phyloP scores from a whole-genome alignment of 2,329 filamentous ascomycete species.

The Colletotrichum liaoningense region DNA sequence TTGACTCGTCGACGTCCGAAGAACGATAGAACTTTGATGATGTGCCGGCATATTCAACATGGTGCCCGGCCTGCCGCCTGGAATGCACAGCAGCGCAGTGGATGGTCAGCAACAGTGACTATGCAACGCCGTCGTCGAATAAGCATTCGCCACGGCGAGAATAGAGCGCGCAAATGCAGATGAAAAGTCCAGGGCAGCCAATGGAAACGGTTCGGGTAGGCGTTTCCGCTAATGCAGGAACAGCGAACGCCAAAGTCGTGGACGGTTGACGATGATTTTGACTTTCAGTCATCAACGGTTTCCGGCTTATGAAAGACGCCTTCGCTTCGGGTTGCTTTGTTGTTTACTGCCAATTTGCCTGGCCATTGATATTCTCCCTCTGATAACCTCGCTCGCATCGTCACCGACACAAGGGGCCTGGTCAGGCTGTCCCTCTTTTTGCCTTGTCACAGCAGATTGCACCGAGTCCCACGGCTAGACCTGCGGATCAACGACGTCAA shows the following conservation, averaged over 20 bases:
- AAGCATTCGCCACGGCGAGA: constrained; percentile 25
- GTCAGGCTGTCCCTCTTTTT: background rate
- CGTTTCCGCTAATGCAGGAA: constrained; percentile 34
- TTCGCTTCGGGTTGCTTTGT: background rate
- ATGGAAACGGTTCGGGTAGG: constrained; percentile 14
- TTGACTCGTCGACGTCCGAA: background rate
- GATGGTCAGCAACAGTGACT: background rate
- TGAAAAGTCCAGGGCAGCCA: background rate
- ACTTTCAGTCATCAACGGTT: background rate
- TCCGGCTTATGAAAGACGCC: background rate
- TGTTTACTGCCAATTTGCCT: background rate
- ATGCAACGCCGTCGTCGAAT: constrained; percentile 16
- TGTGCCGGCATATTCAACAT: constrained; percentile 11
- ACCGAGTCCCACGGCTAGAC: constrained; percentile 15
- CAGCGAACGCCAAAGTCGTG: constrained; percentile 22
- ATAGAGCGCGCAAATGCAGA: constrained; percentile 18
- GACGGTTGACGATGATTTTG: background rate
- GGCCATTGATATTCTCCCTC: background rate
- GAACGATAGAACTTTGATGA: background rate
- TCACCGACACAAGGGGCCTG: background rate
- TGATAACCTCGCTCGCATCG: background rate
- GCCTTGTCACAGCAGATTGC: constrained; percentile 7
- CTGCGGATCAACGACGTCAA: constrained; percentile 19
- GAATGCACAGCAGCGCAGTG: background rate
- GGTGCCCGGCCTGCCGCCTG: background rate